Evolutionary conservation across 495 filamentous ascomycete genomes (phyloP).

Genomic region (Darksidea phi): DNA sequence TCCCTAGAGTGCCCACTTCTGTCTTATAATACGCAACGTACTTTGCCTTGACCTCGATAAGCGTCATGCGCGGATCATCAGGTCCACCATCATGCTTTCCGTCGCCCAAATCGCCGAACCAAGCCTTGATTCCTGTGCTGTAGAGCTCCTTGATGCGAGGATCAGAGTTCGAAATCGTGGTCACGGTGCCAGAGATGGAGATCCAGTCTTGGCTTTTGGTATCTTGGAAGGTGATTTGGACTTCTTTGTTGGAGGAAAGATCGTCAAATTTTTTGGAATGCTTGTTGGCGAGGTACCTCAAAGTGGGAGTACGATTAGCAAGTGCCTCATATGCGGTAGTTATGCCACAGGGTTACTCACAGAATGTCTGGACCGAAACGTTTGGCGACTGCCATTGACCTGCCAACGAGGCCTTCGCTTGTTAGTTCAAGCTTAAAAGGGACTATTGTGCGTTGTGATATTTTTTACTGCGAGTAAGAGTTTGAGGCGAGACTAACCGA

Average conservation of each 20-base stretch:
- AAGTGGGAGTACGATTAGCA: no score
- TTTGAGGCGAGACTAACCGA: constrained; percentile 28
- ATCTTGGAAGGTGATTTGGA: constrained; percentile 47
- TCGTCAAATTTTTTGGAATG: constrained; percentile 48
- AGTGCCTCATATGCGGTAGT: no score
- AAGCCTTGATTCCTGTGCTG: constrained; percentile 38
- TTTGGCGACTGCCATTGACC: constrained; percentile 49
- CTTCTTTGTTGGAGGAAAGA: constrained; percentile 39
- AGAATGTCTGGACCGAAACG: constrained; percentile 49
- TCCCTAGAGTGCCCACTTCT: constrained; percentile 33
- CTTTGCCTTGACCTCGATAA: constrained; percentile 43
- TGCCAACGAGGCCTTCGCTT: constrained; percentile 38
- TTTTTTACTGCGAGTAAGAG: background rate
- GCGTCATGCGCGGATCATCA: constrained; percentile 46
- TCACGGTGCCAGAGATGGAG: constrained; percentile 41
- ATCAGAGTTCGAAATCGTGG: constrained; percentile 40
- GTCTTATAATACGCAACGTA: constrained; percentile 42
- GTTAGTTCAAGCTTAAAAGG: background rate
- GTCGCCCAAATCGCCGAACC: constrained; percentile 51
- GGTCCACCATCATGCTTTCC: constrained; percentile 44
- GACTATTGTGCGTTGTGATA: background rate
- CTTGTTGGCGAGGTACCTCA: constrained; percentile 50
- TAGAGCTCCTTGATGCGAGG: constrained; percentile 48
- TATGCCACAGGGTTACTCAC: no score
- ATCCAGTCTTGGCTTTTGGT: constrained; percentile 45